Evolutionary conservation across 169 alveolate genomes (phyloP), one percentile per base, ranked within the genome.

Genomic region (Plasmodium relictum): DNA sequence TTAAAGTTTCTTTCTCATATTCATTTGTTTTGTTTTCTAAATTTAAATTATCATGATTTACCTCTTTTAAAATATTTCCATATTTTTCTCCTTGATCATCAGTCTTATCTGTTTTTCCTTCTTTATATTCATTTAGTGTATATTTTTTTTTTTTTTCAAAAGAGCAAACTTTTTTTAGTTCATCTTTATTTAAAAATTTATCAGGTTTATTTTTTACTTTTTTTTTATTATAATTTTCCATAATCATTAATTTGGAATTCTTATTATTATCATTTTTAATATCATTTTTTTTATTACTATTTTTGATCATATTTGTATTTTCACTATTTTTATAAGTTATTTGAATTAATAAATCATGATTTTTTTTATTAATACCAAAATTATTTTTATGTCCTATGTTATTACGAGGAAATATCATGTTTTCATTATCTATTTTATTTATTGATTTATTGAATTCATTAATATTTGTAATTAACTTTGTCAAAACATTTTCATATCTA

Each of bases 301-400:
- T 16, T 3, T 54, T 54, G 6, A 10, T 54, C 6, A 16, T 16
- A 16, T 16, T 54, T 54, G 22, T 22, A 16, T 16, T 16, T 16
- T 54, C 63, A 54, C 22, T 2, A 16, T 9, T 9, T 20, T 54
- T 58, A 24, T 71, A 22, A 9, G 8, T 18, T 44, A 22, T 12
- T 37, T 44, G 31, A 42, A 71, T 26, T 37, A 42, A 42, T 71
- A 71, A 45, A 71, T 71, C 83, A 50, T 20, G 14, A 24, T 54
- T 50, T 71, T 39, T 52, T 26, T 52, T 24, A 24, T n/a, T 12
- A n/a, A 18, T 12, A 9, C 1, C 9, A 16, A 50, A 59, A 58
- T 44, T 71, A 22, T 50, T 71, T 22, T 39, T 65, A 14, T 31
- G n/a, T 10, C 45, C 45, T 41, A 4, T 20, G 6, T 61, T 74